phyloP scores from a whole-genome alignment of 1,139 yeast genomes.

The Candida sp. region DNA sequence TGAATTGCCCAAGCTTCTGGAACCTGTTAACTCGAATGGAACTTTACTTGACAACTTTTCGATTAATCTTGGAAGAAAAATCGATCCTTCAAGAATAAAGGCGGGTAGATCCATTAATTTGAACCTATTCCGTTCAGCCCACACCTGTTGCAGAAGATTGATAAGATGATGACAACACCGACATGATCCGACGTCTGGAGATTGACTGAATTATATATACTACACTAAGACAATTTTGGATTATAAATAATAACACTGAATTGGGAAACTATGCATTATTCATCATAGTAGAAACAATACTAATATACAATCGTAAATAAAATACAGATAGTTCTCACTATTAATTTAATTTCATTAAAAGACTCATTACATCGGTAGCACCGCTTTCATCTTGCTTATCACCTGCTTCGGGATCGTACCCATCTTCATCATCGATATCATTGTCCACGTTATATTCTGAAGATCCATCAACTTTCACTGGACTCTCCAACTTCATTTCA shows the following conservation, averaged over 20 bases:
- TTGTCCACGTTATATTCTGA: no score
- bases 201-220: no score
- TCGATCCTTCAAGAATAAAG: not conserved
- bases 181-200: no score
- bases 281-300: no score
- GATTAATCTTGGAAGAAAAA: conserved; percentile 4
- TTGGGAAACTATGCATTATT: no score
- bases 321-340: conserved; percentile 2
- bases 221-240: no score
- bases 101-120: not conserved
- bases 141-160: conserved; percentile 5
- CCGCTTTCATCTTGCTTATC: not conserved
- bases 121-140: not conserved
- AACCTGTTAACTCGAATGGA: conserved; percentile 1
- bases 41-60: conserved; percentile 7
- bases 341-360: conserved; percentile 31
- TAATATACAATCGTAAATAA: not conserved
- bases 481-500: conserved; percentile 8
- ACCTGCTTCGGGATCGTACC: conserved; percentile 3
- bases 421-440: conserved; percentile 10
- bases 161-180: conserved; percentile 1
- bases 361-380: conserved; percentile 23
- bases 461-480: conserved; percentile 15
- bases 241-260: no score
- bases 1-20: conserved; percentile 9